phyloP scores from a whole-genome alignment of 2,329 filamentous ascomycete genomes.

The Curvularia spicifera region DNA sequence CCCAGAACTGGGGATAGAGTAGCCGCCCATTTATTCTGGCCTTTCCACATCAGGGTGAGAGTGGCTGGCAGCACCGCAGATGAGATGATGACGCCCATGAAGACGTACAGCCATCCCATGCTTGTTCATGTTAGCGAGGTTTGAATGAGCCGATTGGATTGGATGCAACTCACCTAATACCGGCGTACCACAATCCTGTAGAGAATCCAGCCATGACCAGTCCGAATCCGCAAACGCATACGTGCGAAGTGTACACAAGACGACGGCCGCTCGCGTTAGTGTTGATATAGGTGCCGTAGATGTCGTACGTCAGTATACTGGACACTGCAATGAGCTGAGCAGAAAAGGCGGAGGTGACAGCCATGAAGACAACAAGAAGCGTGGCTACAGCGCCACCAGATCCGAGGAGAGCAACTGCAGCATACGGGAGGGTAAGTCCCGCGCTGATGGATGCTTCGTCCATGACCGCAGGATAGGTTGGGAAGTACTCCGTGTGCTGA shows the following conservation, averaged over 20 bases:
- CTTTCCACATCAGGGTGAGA: constrained; percentile 78
- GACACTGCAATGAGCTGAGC: constrained; percentile 69
- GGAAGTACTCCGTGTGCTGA: constrained; percentile 50
- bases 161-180: constrained; percentile 27
- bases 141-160: too few species aligned
- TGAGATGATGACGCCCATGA: constrained; percentile 92
- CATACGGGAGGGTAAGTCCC: constrained; percentile 43
- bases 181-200: constrained; percentile 65
- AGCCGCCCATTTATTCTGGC: constrained; percentile 78
- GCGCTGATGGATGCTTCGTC: constrained; percentile 33
- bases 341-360: constrained; percentile 54
- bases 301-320: constrained; percentile 85
- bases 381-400: constrained; percentile 42
- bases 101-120: constrained; percentile 86
- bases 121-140: constrained; percentile 8
- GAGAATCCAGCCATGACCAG: constrained; percentile 80
- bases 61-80: constrained; percentile 83
- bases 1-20: constrained; percentile 71
- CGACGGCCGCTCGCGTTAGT: constrained; percentile 74
- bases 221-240: constrained; percentile 74
- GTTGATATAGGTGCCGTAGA: constrained; percentile 84
- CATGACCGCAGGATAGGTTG: constrained; percentile 50
- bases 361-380: constrained; percentile 56
- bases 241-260: constrained; percentile 80
- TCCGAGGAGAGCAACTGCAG: constrained; percentile 41